Base-by-base conservation (phyloP, 108 stramenopile species). In the Epipyxis sp. region DNA sequence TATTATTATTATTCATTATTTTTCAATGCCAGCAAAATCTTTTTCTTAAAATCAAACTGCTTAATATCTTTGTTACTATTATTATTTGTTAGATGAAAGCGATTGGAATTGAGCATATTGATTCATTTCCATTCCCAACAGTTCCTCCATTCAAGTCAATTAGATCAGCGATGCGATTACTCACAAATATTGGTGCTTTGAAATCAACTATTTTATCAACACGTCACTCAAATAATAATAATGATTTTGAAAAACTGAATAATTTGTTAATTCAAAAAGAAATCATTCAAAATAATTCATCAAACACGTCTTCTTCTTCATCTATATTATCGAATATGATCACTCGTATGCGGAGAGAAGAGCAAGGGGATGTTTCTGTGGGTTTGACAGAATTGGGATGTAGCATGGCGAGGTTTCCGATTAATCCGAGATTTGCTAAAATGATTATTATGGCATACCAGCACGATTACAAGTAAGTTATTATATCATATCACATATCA, bases 61-160 rank as follows among this genome's bases (percentile, higher is more conserved):
- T n/a, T n/a, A n/a, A n/a, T n/a, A n/a, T n/a, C n/a, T n/a, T n/a
- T n/a, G n/a, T n/a, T n/a, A n/a, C n/a, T n/a, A n/a, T n/a, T n/a
- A n/a, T n/a, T n/a, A n/a, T n/a, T n/a, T n/a, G n/a, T 16, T 57
- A 68, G 71, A 54, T 74, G 71, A 27, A 27, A 32, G 37, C 71
- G 50, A 10, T 74, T 13, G 71, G 71, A 10, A 57, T 74, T 32
- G 35, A 10, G 3, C 6, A 74, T 10, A 13, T 54, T 6, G 71
- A 74, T 37, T 13, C 10, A 34, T 74, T 74, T 25, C 71, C 71
- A 3, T 74, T 74, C 25, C 71, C 71, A 27, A 34, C 71, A 3
- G 3, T 6, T 54, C 71, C 71, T 10, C 71, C 71, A 37, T 42
- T 27, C 3, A 3, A 13, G 3, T 37, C 71, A 6, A 6, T 74